Evolutionary conservation across 495 filamentous ascomycete species (phyloP).

Genomic region (Neurospora sp.): DNA sequence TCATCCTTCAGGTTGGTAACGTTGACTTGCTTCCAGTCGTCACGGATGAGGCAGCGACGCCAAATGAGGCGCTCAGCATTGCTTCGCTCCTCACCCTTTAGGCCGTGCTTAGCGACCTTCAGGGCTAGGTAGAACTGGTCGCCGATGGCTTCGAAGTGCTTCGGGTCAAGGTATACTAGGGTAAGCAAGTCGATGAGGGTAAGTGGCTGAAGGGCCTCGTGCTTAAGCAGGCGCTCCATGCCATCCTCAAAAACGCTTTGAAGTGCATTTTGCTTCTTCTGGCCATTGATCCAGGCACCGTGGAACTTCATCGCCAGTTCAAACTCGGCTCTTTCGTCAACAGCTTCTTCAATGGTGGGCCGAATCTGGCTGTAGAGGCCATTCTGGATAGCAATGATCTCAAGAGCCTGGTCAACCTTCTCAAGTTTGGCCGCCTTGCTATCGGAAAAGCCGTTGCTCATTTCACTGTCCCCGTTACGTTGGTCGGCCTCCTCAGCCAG

Average conservation of each 20-base stretch:
- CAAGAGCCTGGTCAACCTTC: slow-evolving; percentile 50
- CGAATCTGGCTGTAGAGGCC: slow-evolving; percentile 47
- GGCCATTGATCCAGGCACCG: slow-evolving; percentile 32
- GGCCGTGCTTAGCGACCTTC: slow-evolving; percentile 49
- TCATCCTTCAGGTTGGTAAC: slow-evolving; percentile 44
- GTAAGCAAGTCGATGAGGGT: slow-evolving; percentile 77
- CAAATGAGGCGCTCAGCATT: slow-evolving; percentile 65
- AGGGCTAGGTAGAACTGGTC: slow-evolving; percentile 65
- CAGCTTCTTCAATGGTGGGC: slow-evolving; percentile 50
- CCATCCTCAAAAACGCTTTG: slow-evolving; percentile 52
- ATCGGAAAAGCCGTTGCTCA: slow-evolving; percentile 21
- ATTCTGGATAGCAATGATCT: slow-evolving; percentile 64
- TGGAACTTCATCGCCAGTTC: slow-evolving; percentile 65
- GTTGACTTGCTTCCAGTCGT: slow-evolving; percentile 62
- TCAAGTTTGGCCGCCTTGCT: slow-evolving; percentile 23
- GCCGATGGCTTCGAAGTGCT: slow-evolving; percentile 27
- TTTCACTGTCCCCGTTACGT: slow-evolving; percentile 18
- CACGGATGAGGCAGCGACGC: slow-evolving; percentile 68
- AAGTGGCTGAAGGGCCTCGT: slow-evolving; percentile 55
- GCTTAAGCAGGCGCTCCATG: slow-evolving; percentile 54
- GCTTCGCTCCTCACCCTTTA: slow-evolving; percentile 40
- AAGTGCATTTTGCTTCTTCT: slow-evolving; percentile 53
- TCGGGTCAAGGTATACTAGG: slow-evolving; percentile 44
- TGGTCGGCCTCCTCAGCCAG: slow-evolving; percentile 46
- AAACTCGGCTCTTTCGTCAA: slow-evolving; percentile 68